Evolutionary conservation across 2,329 filamentous ascomycete genomes (phyloP).

Genomic region (Penicillium olsonii): DNA sequence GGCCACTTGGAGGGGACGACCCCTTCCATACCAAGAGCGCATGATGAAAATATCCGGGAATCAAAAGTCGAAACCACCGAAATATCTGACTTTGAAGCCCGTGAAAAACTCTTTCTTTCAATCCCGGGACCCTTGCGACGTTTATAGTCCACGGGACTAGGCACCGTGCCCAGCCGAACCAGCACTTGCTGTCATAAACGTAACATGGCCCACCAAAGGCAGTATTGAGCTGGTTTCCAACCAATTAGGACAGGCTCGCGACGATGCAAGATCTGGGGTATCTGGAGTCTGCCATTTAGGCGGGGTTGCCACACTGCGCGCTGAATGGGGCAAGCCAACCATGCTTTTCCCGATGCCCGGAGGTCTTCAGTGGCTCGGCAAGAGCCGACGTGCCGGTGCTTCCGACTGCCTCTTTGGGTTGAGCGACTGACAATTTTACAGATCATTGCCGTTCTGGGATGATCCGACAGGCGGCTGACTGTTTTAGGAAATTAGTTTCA

Average conservation of each 20-base stretch:
- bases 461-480: too few species aligned
- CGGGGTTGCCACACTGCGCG: not conserved
- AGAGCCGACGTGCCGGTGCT: not conserved
- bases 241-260: not conserved
- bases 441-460: not conserved
- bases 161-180: not conserved
- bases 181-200: not conserved
- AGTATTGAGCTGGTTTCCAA: not conserved
- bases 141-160: not conserved
- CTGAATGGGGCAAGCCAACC: not conserved
- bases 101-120: not conserved
- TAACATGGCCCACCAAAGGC: not conserved
- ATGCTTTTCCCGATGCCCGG: not conserved
- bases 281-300: constrained; percentile 6
- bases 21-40: constrained; percentile 17
- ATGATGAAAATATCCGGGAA: constrained; percentile 1
- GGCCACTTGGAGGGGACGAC: constrained; percentile 11
- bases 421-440: not conserved
- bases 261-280: constrained; percentile 9
- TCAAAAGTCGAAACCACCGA: not conserved
- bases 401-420: not conserved
- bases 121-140: not conserved
- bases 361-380: constrained; percentile 1
- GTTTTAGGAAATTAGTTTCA: not conserved
- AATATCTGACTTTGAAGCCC: not conserved